phyloP scores from a whole-genome alignment of 1,284 basidiomycete species.

The Boletus mariae region DNA sequence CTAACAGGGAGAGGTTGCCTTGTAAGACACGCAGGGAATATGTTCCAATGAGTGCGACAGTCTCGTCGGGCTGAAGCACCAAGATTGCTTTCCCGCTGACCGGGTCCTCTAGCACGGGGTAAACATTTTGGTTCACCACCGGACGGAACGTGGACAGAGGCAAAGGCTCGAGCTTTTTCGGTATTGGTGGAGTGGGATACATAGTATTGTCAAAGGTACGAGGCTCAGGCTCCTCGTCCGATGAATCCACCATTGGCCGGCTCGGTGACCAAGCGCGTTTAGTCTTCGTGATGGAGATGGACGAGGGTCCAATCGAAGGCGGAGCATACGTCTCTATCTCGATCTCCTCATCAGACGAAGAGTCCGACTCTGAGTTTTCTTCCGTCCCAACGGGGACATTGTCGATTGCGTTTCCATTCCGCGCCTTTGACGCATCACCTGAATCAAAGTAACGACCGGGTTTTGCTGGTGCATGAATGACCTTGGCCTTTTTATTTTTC shows the following conservation, averaged over 20 bases:
- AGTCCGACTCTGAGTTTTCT: slow-evolving; percentile 33
- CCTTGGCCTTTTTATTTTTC: slow-evolving; percentile 25
- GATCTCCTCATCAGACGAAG: slow-evolving; percentile 29
- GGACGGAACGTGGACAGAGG: slow-evolving; percentile 24
- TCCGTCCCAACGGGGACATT: slow-evolving; percentile 26
- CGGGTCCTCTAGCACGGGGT: not conserved
- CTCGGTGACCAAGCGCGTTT: slow-evolving; percentile 54
- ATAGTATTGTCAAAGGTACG: not conserved
- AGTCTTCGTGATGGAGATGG: slow-evolving; percentile 11
- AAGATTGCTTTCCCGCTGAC: slow-evolving; percentile 31
- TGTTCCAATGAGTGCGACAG: slow-evolving; percentile 56
- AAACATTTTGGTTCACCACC: slow-evolving; percentile 11
- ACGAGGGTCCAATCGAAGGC: slow-evolving; percentile 4
- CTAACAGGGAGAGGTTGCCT: slow-evolving; percentile 52
- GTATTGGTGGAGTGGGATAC: not conserved
- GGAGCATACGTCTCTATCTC: slow-evolving; percentile 16
- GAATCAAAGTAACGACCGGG: slow-evolving; percentile 35
- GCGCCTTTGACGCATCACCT: slow-evolving; percentile 30
- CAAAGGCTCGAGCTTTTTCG: slow-evolving; percentile 1
- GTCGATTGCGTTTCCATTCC: slow-evolving; percentile 30
- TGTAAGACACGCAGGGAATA: slow-evolving; percentile 53
- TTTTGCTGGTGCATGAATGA: slow-evolving; percentile 10
- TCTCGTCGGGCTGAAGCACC: slow-evolving; percentile 43
- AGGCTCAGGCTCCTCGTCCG: slow-evolving; percentile 37
- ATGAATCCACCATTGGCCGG: slow-evolving; percentile 46